These are phyloP conservation scores for Backusella circina DNA, from an alignment of 192 early-diverging fungal genomes.

Conservation along the genomic window DNA sequence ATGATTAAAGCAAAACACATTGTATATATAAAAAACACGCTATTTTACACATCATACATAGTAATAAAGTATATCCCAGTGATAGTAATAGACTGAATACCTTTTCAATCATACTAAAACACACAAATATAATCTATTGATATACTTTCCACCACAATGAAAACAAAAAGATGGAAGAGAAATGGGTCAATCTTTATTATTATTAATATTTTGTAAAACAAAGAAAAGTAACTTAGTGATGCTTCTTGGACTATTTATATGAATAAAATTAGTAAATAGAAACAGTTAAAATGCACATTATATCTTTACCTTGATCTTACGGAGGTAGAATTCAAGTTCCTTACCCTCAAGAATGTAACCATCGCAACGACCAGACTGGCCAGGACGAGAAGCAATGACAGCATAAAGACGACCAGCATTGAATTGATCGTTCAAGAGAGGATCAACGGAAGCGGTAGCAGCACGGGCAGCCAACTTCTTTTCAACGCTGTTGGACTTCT, in stretches of 20 bases:
- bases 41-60: background rate
- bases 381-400: slow-evolving; percentile 91
- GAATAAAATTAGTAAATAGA: background rate
- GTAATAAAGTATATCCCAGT: no score
- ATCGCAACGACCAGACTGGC: slow-evolving; percentile 96
- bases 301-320: slow-evolving; percentile 68
- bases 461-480: slow-evolving; percentile 86
- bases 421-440: slow-evolving; percentile 91
- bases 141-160: background rate
- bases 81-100: no score
- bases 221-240: slow-evolving; percentile 11
- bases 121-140: no score
- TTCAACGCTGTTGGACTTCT: slow-evolving; percentile 86
- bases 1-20: background rate
- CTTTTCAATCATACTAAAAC: no score
- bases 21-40: background rate
- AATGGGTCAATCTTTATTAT: background rate
- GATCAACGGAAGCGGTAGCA: no score
- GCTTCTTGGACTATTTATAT: slow-evolving; percentile 30
- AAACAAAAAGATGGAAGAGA: background rate
- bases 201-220: background rate
- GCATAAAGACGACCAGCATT: slow-evolving; percentile 91
- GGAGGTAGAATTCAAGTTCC: slow-evolving; percentile 98
- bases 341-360: slow-evolving; percentile 99
- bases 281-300: background rate